Evolutionary conservation across 192 early-diverging fungal species (phyloP).

Genomic region (Haplosporangium gracile): DNA sequence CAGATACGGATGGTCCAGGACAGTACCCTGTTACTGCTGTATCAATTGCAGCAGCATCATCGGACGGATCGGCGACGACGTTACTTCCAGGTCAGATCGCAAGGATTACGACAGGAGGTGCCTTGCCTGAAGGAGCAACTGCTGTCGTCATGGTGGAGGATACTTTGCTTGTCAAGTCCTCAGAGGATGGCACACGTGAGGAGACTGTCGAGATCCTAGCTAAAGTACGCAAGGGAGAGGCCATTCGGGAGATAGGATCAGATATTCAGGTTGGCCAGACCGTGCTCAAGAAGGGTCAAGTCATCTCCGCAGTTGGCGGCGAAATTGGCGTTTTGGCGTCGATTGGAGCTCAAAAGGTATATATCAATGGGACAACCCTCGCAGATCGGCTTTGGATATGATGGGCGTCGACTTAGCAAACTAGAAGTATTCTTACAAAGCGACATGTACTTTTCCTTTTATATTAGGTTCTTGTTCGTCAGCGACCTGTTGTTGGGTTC

Average conservation of each 20-base stretch:
- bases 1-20: slow-evolving; percentile 85
- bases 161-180: slow-evolving; percentile 74
- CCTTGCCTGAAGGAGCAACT: slow-evolving; percentile 83
- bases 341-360: slow-evolving; percentile 75
- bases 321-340: slow-evolving; percentile 89
- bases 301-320: slow-evolving; percentile 78
- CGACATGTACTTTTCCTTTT: neutral
- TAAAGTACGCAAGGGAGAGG: slow-evolving; percentile 62
- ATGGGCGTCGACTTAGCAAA: neutral
- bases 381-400: neutral
- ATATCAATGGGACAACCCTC: neutral
- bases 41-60: slow-evolving; percentile 67
- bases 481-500: slow-evolving; percentile 80
- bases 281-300: slow-evolving; percentile 69
- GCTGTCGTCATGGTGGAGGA: slow-evolving; percentile 99
- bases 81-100: slow-evolving; percentile 75
- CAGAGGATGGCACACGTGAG: slow-evolving; percentile 71
- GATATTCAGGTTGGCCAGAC: slow-evolving; percentile 76
- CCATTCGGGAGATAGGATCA: slow-evolving; percentile 86
- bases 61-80: slow-evolving; percentile 16
- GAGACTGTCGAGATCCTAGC: slow-evolving; percentile 64
- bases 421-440: neutral
- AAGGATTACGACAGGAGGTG: slow-evolving; percentile 90
- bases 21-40: slow-evolving; percentile 74
- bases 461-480: slow-evolving; percentile 67